Evolutionary conservation across 2,329 filamentous ascomycete genomes (phyloP), one percentile per base, ranked within the genome.

Genomic region (Teratosphaeriaceae sp.): DNA sequence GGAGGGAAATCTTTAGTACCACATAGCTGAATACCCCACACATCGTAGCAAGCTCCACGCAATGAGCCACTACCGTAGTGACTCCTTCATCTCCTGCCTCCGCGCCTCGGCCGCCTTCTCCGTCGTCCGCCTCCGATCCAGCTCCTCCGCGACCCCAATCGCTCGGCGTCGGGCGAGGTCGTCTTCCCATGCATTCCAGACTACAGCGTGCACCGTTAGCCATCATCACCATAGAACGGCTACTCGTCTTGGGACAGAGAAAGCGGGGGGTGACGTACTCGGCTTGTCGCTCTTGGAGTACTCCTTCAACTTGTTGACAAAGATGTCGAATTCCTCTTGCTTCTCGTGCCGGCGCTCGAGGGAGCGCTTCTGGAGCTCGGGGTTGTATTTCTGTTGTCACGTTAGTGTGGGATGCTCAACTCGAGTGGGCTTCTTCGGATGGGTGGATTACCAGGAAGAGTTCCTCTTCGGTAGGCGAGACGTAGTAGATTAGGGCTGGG

Each of bases 201-300:
- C 62, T 65, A n/a, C n/a, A n/a, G n/a, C n/a, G 38, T 26, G 18
- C 12, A 30, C 6, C 4, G 31, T 34, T n/a, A 43, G 47, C 18
- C 11, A 49, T 42, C 31, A 21, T 33, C 15, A 40, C 19, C 11
- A 23, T 37, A n/a, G 11, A 2, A 4, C 16, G 13, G 19, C 7
- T 9, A 2, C 8, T 15, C 26, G 39, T 13, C 12, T 20, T 3
- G 15, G 19, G 20, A 20, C 15, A 4, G n/a, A 19, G 24, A n/a
- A 38, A 13, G 19, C 3, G 41, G 39, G 30, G 40, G 15, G 5
- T 3, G 19, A 70, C 83, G 48, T 74, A 94, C 88, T 94, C 33
- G 86, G 86, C 69, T 90, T 95, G 61, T 94, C 84, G 12, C 84
- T 92, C 70, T 89, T 94, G 20, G 87, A 85, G 64, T 89, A 87